These are phyloP conservation scores for Saccharomyces mikatae DNA, from an alignment of 805 yeast species.

Conservation along the genomic window DNA sequence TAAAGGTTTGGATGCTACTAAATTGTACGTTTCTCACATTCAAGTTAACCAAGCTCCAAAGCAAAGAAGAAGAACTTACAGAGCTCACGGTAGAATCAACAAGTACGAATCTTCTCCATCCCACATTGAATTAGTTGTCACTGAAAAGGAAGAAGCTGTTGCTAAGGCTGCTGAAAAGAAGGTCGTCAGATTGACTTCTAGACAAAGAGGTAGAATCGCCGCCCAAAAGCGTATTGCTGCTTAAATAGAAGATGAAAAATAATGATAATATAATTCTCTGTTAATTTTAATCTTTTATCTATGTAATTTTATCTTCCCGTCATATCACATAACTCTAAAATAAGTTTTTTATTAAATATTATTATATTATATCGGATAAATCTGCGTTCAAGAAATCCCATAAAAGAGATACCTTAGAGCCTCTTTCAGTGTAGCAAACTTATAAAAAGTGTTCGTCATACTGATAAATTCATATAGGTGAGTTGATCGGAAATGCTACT, in stretches of 20 bases:
- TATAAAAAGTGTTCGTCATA: background rate
- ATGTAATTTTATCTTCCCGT: background rate
- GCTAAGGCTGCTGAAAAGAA: slow-evolving; percentile 77
- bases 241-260: slow-evolving; percentile 25
- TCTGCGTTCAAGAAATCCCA: background rate
- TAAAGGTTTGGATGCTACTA: slow-evolving; percentile 94
- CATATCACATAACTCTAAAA: background rate
- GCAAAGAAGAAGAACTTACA: slow-evolving; percentile 99
- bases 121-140: slow-evolving; percentile 94
- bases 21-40: slow-evolving; percentile 92
- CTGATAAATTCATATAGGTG: background rate
- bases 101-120: slow-evolving; percentile 98
- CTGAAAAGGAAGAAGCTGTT: slow-evolving; percentile 91
- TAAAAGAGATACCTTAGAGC: background rate
- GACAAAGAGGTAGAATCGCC: slow-evolving; percentile 90
- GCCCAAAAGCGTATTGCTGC: slow-evolving; percentile 82
- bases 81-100: slow-evolving; percentile 99
- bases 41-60: slow-evolving; percentile 99
- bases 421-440: background rate
- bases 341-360: background rate
- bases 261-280: slow-evolving; percentile 1
- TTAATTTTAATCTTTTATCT: background rate
- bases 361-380: background rate
- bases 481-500: background rate
- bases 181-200: slow-evolving; percentile 68